phyloP scores from a whole-genome alignment of 1,284 basidiomycete genomes.

The Pisolithus thermaeus region DNA sequence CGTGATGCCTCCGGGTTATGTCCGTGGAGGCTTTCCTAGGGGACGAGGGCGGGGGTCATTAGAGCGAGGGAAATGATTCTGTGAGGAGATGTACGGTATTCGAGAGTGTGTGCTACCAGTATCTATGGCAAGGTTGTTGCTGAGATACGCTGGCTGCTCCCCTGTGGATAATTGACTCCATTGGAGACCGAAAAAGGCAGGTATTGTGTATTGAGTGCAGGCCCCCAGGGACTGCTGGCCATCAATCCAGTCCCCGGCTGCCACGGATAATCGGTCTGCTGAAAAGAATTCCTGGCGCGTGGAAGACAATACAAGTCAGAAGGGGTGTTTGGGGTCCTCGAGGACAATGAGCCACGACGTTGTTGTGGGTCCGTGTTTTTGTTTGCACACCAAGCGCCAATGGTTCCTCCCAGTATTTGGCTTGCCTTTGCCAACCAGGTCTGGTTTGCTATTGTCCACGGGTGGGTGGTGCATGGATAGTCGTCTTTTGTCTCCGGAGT shows the following conservation, averaged over 20 bases:
- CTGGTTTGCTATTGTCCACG: conserved; percentile 10
- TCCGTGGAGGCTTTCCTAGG: conserved; percentile 1
- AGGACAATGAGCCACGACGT: conserved; percentile 10
- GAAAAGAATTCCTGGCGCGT: no score
- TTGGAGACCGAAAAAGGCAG: conserved; percentile 14
- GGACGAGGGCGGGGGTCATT: conserved; percentile 10
- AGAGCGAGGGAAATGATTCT: background rate
- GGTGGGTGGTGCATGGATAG: background rate
- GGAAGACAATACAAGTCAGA: background rate
- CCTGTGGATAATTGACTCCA: background rate
- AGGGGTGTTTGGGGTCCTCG: conserved; percentile 7
- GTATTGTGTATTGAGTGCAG: conserved; percentile 16
- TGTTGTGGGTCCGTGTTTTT: conserved; percentile 19
- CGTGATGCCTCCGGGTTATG: conserved; percentile 10
- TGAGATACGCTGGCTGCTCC: background rate
- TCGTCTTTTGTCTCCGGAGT: conserved; percentile 17
- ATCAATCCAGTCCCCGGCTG: no score
- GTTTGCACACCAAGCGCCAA: background rate
- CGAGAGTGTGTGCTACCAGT: background rate
- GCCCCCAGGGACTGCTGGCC: conserved; percentile 1
- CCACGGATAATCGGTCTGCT: no score
- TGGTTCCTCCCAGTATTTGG: background rate
- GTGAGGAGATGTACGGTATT: background rate
- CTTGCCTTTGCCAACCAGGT: conserved; percentile 1
- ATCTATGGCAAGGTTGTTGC: background rate